These are phyloP conservation scores for Ophiostoma sp. DNA, from an alignment of 2,329 filamentous ascomycete species.

Conservation along the genomic window DNA sequence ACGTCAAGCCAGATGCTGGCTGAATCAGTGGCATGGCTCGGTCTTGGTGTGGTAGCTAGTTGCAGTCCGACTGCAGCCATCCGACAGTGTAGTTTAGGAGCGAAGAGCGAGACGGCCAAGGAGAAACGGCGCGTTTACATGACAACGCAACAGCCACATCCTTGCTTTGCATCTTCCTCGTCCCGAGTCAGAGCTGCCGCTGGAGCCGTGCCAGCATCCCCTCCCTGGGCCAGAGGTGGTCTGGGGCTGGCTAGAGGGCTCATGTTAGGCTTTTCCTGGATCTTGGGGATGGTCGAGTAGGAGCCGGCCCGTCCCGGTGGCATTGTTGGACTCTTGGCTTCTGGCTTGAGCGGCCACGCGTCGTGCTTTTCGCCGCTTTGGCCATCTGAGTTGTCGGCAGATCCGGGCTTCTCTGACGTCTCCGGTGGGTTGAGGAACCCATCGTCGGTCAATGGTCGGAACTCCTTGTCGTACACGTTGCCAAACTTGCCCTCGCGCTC, in stretches of 20 bases:
- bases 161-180: conserved; percentile 47
- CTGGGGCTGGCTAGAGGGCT: conserved; percentile 44
- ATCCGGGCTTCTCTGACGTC: conserved; percentile 29
- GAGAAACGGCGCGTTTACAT: conserved; percentile 49
- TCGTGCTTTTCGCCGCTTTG: conserved; percentile 32
- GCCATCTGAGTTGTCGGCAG: conserved; percentile 26
- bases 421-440: conserved; percentile 45
- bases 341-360: conserved; percentile 53
- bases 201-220: conserved; percentile 41
- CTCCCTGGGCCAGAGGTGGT: conserved; percentile 40
- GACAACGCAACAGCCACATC: conserved; percentile 66
- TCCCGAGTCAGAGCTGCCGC: conserved; percentile 48
- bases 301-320: conserved; percentile 43
- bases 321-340: conserved; percentile 45
- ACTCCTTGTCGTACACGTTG: conserved; percentile 78
- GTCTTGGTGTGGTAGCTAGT: not conserved
- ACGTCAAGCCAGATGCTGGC: too few relatives aligned
- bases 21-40: not conserved
- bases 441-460: conserved; percentile 73
- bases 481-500: conserved; percentile 85
- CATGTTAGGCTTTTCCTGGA: conserved; percentile 41
- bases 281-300: conserved; percentile 61
- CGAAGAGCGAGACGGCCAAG: not conserved
- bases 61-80: not conserved
- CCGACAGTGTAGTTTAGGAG: not conserved